phyloP scores from a whole-genome alignment of 495 filamentous ascomycete genomes.

The Aspergillus kassunensis region DNA sequence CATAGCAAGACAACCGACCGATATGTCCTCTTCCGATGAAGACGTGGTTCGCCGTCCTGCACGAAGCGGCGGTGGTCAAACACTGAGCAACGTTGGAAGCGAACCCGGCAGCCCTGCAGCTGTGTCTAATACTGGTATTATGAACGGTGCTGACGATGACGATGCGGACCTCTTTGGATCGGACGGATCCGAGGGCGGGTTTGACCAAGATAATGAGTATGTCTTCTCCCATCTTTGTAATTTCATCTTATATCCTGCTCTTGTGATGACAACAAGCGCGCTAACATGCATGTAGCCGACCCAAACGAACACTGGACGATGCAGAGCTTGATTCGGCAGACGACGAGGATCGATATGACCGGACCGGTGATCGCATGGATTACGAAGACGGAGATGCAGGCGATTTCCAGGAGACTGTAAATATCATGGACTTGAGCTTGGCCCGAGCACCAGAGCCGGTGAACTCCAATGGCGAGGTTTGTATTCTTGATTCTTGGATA shows the following conservation, averaged over 20 bases:
- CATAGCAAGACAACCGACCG: no score
- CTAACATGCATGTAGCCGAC: constrained; percentile 34
- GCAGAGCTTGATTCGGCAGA: constrained; percentile 78
- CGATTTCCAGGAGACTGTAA: constrained; percentile 48
- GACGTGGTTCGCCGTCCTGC: constrained; percentile 41
- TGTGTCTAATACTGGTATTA: constrained; percentile 33
- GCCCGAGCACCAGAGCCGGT: constrained; percentile 65
- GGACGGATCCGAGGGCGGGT: constrained; percentile 39
- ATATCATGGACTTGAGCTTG: constrained; percentile 56
- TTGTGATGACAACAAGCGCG: constrained; percentile 17
- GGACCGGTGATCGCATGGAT: constrained; percentile 43
- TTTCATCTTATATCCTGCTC: constrained; percentile 6
- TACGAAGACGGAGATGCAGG: constrained; percentile 41
- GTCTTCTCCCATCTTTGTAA: constrained; percentile 2
- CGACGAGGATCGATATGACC: constrained; percentile 57
- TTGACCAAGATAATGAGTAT: constrained; percentile 38
- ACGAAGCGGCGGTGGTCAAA: constrained; percentile 26
- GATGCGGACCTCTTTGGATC: constrained; percentile 67
- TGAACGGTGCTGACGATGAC: constrained; percentile 47
- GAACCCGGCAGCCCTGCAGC: constrained; percentile 23
- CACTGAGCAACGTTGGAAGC: constrained; percentile 27
- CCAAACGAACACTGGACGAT: constrained; percentile 60
- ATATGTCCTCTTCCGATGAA: constrained; percentile 46
- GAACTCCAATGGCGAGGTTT: constrained; percentile 63
- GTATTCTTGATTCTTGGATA: neutral